phyloP scores from a whole-genome alignment of 441 rosid genomes.

The Gossypium lobatum region DNA sequence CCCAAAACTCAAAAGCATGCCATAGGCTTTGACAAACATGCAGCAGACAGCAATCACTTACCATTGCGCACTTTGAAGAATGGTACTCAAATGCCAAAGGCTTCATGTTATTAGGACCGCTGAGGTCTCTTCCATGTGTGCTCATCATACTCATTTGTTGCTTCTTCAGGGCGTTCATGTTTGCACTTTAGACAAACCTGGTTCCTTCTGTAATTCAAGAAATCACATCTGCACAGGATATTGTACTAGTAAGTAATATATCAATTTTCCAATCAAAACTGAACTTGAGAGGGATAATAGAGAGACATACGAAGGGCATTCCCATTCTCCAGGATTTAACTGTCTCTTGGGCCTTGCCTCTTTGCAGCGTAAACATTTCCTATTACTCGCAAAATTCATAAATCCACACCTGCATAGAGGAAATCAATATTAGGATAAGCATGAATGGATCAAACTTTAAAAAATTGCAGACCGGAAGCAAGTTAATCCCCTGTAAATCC shows the following conservation, averaged over 20 bases:
- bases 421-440: not conserved
- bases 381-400: constrained; percentile 90
- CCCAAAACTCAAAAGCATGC: not conserved
- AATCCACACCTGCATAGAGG: constrained; percentile 63
- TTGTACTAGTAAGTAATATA: not conserved
- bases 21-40: not conserved
- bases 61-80: not conserved
- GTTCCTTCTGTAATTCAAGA: constrained; percentile 64
- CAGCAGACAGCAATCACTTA: not conserved
- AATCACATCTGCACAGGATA: constrained; percentile 54
- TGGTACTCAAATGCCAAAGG: not conserved
- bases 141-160: constrained; percentile 25
- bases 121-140: constrained; percentile 13
- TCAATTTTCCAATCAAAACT: not conserved
- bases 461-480: not conserved
- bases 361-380: constrained; percentile 52
- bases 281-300: not conserved
- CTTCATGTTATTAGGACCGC: not conserved
- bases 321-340: constrained; percentile 83
- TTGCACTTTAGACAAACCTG: constrained; percentile 59
- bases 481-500: not conserved
- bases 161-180: constrained; percentile 37
- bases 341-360: constrained; percentile 52
- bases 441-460: not conserved
- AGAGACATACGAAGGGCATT: constrained; percentile 73